Evolutionary conservation across 2,329 filamentous ascomycete species (phyloP).

Genomic region (Alternaria hordeiaustralica): DNA sequence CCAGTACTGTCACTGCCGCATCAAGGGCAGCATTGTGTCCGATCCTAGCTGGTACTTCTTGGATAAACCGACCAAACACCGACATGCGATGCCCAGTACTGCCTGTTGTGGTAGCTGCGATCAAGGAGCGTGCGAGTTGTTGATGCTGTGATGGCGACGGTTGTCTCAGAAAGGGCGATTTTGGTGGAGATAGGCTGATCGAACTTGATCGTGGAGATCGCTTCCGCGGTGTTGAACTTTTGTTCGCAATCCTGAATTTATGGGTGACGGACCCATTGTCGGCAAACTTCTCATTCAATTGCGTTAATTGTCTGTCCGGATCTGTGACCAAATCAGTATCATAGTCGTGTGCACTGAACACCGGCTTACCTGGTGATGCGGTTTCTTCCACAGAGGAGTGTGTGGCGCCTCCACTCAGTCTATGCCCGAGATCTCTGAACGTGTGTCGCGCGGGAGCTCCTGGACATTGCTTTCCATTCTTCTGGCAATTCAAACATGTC

Average conservation of each 20-base stretch:
- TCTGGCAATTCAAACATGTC: conserved; percentile 42
- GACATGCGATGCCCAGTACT: conserved; percentile 39
- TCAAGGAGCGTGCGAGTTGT: conserved; percentile 35
- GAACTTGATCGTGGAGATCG: conserved; percentile 17
- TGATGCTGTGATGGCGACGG: conserved; percentile 37
- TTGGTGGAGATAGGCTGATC: conserved; percentile 19
- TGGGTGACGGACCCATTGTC: conserved; percentile 35
- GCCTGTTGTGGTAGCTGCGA: conserved; percentile 34
- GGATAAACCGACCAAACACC: conserved; percentile 41
- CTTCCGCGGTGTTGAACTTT: conserved; percentile 3
- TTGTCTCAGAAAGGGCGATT: conserved; percentile 23
- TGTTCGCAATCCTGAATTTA: conserved; percentile 37
- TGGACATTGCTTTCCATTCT: conserved; percentile 43
- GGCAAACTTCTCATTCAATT: conserved; percentile 34
- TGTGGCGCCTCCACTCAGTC: conserved; percentile 12
- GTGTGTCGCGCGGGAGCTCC: conserved; percentile 43
- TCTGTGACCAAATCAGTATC: conserved; percentile 15
- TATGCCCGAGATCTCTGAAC: conserved; percentile 38
- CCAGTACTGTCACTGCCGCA: conserved; percentile 38
- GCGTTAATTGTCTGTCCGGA: conserved; percentile 23
- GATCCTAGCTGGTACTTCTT: conserved; percentile 38
- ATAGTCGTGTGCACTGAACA: background rate
- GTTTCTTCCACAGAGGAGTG: background rate
- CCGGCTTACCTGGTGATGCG: conserved; percentile 2
- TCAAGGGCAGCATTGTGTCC: conserved; percentile 42